phyloP scores from a whole-genome alignment of 2,329 filamentous ascomycete genomes.

The Exophiala sp. region DNA sequence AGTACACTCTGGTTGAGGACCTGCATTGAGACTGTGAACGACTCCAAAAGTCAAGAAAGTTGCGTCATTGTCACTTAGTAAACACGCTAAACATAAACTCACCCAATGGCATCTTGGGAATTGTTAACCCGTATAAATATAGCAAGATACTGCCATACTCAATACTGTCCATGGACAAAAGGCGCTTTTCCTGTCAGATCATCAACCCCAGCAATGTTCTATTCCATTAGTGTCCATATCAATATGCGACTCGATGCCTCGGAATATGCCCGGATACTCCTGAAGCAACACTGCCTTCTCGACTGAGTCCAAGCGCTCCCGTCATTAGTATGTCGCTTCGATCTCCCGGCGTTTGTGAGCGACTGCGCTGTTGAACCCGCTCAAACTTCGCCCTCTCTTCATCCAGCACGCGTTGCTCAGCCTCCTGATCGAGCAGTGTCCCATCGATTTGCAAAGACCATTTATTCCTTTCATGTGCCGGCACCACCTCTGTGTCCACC shows the following conservation, averaged over 20 bases:
- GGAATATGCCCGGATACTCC: constrained; percentile 15
- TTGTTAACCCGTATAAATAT: not conserved
- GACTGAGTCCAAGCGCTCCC: constrained; percentile 21
- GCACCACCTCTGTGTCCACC: constrained; percentile 71
- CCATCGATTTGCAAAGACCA: constrained; percentile 84
- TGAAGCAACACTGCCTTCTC: constrained; percentile 21
- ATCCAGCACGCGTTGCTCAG: constrained; percentile 59
- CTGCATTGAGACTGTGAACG: too few species aligned
- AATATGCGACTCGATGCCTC: constrained; percentile 17
- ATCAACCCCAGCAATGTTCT: not conserved
- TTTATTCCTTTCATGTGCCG: constrained; percentile 68
- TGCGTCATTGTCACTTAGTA: not conserved
- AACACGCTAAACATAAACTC: not conserved
- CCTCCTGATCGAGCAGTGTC: constrained; percentile 70
- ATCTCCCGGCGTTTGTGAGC: constrained; percentile 28
- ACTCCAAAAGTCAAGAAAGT: not conserved
- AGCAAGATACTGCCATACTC: not conserved
- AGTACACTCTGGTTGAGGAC: too few species aligned
- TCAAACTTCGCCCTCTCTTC: constrained; percentile 47
- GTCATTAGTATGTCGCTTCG: constrained; percentile 17
- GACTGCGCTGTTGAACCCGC: constrained; percentile 33
- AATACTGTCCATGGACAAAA: too few species aligned
- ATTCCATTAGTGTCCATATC: not conserved
- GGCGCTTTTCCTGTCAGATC: not conserved
- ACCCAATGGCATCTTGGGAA: not conserved